phyloP scores from a whole-genome alignment of 805 yeast species.

The Metschnikowia orientalis region DNA sequence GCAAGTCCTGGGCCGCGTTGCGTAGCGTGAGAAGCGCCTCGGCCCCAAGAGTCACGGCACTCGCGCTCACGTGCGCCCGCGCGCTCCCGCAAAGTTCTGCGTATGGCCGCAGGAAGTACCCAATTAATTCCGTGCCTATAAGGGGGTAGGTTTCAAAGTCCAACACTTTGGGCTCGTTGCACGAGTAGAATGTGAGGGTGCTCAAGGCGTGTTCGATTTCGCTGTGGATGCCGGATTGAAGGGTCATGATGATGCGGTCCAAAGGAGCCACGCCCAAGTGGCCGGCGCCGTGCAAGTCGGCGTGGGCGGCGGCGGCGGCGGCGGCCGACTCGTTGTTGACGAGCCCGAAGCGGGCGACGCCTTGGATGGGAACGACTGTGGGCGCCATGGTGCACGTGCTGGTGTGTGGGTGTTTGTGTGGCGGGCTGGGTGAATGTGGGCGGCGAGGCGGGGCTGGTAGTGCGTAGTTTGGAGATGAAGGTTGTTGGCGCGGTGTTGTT shows the following conservation, averaged over 20 bases:
- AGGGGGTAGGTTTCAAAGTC: conserved; percentile 41
- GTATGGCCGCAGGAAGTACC: conserved; percentile 34
- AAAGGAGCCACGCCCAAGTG: conserved; percentile 59
- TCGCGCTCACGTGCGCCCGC: conserved; percentile 8
- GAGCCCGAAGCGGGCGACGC: conserved; percentile 14
- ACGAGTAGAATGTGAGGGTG: conserved; percentile 47
- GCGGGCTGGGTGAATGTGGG: too few relatives aligned
- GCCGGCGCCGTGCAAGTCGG: conserved; percentile 21
- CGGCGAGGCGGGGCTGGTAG: too few relatives aligned
- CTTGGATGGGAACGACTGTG: conserved; percentile 15
- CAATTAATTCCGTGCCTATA: conserved; percentile 39
- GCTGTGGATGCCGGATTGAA: conserved; percentile 56
- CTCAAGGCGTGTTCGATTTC: conserved; percentile 73
- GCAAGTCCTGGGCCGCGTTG: conserved; percentile 78
- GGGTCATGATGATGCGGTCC: conserved; percentile 65
- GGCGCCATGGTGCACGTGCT: conserved; percentile 17
- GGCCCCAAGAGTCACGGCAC: too few relatives aligned
- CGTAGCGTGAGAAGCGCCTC: conserved; percentile 65
- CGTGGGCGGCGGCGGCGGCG: conserved; percentile 8
- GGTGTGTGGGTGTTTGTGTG: too few relatives aligned
- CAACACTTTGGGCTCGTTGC: conserved; percentile 47
- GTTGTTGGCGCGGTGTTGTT: too few relatives aligned
- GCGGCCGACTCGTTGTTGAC: conserved; percentile 11
- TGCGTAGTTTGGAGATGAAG: too few relatives aligned
- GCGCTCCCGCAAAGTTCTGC: background rate